Conservation (phyloP, 371 early-diverging fungal species). For the Haplosporangium sp. region DNA sequence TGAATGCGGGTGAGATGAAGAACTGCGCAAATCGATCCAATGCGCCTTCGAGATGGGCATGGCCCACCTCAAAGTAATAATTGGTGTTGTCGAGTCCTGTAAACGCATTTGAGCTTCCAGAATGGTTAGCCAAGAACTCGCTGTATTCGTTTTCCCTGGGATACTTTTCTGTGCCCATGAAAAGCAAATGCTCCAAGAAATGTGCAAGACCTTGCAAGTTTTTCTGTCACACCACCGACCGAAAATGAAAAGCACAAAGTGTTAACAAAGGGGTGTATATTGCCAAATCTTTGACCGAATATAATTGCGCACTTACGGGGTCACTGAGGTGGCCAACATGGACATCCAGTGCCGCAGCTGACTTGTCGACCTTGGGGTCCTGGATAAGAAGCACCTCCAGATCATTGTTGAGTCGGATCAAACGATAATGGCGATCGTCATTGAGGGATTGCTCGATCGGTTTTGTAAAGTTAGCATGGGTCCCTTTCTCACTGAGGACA, state of each 20-base stretch:
- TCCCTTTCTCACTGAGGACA: slow-evolving; percentile 25
- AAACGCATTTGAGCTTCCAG: slow-evolving; percentile 97
- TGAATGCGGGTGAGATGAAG: slow-evolving; percentile 91
- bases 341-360: slow-evolving; percentile 92
- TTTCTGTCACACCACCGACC: slow-evolving; percentile 36
- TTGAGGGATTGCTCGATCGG: slow-evolving; percentile 69
- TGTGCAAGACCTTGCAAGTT: slow-evolving; percentile 95
- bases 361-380: slow-evolving; percentile 87
- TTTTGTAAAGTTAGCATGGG: slow-evolving; percentile 39
- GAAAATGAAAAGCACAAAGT: slow-evolving; percentile 1
- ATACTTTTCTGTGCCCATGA: slow-evolving; percentile 90
- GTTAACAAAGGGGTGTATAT: neutral
- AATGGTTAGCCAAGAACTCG: slow-evolving; percentile 86
- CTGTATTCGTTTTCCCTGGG: slow-evolving; percentile 96
- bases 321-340: slow-evolving; percentile 91
- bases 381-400: slow-evolving; percentile 86
- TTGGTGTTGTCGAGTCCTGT: slow-evolving; percentile 91
- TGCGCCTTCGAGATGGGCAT: slow-evolving; percentile 88
- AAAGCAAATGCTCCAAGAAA: slow-evolving; percentile 98
- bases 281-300: too few species aligned
- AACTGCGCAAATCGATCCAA: slow-evolving; percentile 96
- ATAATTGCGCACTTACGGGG: slow-evolving; percentile 63
- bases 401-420: slow-evolving; percentile 84
- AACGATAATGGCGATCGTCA: slow-evolving; percentile 87
- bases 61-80: slow-evolving; percentile 96